Percentiles rank a stretch among this genome's conserved stretches.
phyloP scores from a whole-genome alignment of 1,284 basidiomycete genomes.

The Ustilago sp. region DNA sequence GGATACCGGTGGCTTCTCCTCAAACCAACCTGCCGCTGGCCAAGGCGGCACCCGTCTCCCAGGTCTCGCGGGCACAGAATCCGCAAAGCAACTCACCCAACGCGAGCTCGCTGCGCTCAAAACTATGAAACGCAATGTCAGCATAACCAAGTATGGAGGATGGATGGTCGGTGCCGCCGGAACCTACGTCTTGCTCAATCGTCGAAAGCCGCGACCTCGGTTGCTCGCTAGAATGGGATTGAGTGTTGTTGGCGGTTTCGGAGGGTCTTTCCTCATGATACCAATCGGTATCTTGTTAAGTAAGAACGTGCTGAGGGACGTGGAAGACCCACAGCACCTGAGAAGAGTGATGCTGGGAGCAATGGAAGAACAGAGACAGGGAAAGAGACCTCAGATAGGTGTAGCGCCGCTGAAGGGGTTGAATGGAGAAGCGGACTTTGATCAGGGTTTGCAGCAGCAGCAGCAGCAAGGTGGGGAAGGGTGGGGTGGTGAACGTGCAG shows the following conservation, averaged over 20 bases:
- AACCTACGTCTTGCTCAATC: constrained; percentile 19
- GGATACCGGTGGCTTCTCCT: not conserved
- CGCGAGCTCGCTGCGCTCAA: constrained; percentile 43
- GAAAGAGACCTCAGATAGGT: constrained; percentile 28
- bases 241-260: constrained; percentile 40
- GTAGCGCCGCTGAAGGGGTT: constrained; percentile 37
- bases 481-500: constrained; percentile 34
- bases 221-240: constrained; percentile 25
- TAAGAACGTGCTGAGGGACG: constrained; percentile 24
- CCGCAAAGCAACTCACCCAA: constrained; percentile 46
- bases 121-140: constrained; percentile 48
- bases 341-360: constrained; percentile 34
- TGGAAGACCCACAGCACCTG: constrained; percentile 54
- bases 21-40: not conserved
- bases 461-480: constrained; percentile 18
- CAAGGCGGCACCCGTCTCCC: constrained; percentile 25
- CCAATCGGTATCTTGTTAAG: constrained; percentile 40
- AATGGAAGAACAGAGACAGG: constrained; percentile 43
- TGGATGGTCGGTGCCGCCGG: constrained; percentile 49
- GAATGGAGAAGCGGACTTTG: constrained; percentile 35
- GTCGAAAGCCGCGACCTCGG: constrained; percentile 36
- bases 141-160: constrained; percentile 43
- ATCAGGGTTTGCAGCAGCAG: constrained; percentile 6
- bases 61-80: constrained; percentile 39
- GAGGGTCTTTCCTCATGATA: constrained; percentile 41